Evolutionary conservation across 352 stramenopile genomes (phyloP).

Genomic region (Globisporangium barbulae): DNA sequence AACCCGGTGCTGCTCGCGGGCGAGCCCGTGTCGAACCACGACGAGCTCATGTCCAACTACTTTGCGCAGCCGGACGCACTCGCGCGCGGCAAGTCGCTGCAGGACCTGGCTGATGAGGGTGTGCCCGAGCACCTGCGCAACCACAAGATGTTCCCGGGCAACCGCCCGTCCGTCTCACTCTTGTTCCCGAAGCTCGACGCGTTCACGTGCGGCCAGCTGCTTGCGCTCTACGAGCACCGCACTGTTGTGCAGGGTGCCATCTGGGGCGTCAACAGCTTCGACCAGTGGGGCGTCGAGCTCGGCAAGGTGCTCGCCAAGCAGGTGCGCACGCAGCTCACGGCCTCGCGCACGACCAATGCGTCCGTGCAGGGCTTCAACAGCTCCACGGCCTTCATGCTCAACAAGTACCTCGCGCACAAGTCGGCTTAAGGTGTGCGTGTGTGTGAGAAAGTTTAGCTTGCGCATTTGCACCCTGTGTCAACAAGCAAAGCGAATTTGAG

Average conservation of each 20-base stretch:
- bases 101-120: slow-evolving; percentile 91
- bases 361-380: slow-evolving; percentile 94
- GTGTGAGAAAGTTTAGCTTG: not conserved
- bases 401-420: slow-evolving; percentile 90
- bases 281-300: slow-evolving; percentile 98
- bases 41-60: slow-evolving; percentile 99
- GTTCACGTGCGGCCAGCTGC: slow-evolving; percentile 93
- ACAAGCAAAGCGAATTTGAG: not conserved
- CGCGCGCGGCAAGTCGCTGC: slow-evolving; percentile 94
- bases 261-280: slow-evolving; percentile 98
- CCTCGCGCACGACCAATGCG: slow-evolving; percentile 68
- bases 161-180: slow-evolving; percentile 95
- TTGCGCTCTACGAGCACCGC: slow-evolving; percentile 98
- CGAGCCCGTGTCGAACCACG: slow-evolving; percentile 95
- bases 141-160: slow-evolving; percentile 97
- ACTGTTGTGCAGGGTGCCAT: slow-evolving; percentile 97
- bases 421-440: slow-evolving; percentile 13
- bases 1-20: slow-evolving; percentile 66
- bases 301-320: slow-evolving; percentile 98
- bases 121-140: slow-evolving; percentile 90
- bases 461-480: not conserved
- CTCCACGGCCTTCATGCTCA: slow-evolving; percentile 90
- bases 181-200: slow-evolving; percentile 96
- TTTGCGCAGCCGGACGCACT: slow-evolving; percentile 99
- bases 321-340: slow-evolving; percentile 88